These are phyloP conservation scores for Flaveria ramosissima DNA, from an alignment of 129 eudicot genomes.

Conservation along the genomic window DNA sequence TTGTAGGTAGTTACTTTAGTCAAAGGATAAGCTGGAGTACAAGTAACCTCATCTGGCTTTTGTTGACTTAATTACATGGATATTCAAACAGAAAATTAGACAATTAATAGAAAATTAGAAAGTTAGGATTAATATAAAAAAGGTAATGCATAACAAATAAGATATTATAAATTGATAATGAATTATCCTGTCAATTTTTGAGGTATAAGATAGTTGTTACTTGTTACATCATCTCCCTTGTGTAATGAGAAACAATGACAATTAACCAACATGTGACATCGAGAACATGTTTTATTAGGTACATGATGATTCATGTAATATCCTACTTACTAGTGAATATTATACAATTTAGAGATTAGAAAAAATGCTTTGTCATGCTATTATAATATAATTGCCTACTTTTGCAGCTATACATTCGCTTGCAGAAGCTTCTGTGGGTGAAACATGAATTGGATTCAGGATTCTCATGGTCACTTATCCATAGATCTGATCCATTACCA, in stretches of 20 bases:
- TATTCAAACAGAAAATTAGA: too few species aligned
- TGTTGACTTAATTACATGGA: too few species aligned
- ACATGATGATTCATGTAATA: background rate
- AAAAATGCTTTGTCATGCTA: background rate
- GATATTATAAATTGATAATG: background rate
- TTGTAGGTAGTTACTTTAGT: background rate
- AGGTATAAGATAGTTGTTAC: background rate
- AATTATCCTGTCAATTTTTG: background rate
- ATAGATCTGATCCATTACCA: constrained; percentile 52
- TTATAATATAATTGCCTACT: background rate
- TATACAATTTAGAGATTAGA: background rate
- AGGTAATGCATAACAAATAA: background rate
- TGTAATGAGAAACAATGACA: background rate
- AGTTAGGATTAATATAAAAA: background rate
- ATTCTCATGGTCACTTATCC: constrained; percentile 82
- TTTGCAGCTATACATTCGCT: constrained; percentile 57
- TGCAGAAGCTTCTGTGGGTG: constrained; percentile 80
- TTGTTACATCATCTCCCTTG: background rate
- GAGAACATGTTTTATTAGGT: background rate
- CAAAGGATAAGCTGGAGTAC: background rate
- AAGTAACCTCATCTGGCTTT: background rate
- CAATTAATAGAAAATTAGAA: background rate
- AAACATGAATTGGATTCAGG: constrained; percentile 84
- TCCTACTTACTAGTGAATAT: background rate
- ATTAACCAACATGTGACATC: constrained; percentile 4